Evolutionary conservation across 2,329 filamentous ascomycete species (phyloP).

Genomic region (Clathrospora elynae): DNA sequence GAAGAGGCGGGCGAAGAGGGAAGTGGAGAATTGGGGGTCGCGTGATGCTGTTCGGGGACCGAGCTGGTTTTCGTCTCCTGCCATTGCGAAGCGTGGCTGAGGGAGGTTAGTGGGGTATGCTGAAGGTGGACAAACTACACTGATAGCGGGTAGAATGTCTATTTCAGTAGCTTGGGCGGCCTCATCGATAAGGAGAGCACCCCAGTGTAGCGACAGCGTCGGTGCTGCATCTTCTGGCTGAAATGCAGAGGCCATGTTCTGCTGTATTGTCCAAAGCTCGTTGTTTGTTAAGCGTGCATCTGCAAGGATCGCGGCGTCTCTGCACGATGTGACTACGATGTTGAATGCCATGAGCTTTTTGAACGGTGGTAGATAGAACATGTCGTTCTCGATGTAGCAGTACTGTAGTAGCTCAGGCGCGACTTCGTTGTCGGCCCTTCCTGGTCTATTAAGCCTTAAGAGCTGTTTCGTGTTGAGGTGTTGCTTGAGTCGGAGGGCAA

Average conservation of each 20-base stretch:
- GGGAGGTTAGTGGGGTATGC: conserved; percentile 21
- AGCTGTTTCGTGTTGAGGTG: conserved; percentile 47
- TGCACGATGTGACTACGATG: conserved; percentile 52
- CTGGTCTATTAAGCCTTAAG: conserved; percentile 51
- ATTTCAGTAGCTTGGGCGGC: conserved; percentile 55
- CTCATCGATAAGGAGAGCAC: conserved; percentile 53
- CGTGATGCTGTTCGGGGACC: conserved; percentile 49
- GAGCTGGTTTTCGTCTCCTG: conserved; percentile 54
- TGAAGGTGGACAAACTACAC: conserved; percentile 47
- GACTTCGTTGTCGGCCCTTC: conserved; percentile 51
- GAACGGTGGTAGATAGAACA: conserved; percentile 51
- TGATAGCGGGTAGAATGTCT: conserved; percentile 50
- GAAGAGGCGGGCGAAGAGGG: conserved; percentile 52
- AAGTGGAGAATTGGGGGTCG: conserved; percentile 42
- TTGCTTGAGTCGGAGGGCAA: conserved; percentile 48
- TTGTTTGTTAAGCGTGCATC: conserved; percentile 52
- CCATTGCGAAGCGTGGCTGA: conserved; percentile 52
- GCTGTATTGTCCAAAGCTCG: conserved; percentile 48
- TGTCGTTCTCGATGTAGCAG: conserved; percentile 48
- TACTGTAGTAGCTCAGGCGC: conserved; percentile 48
- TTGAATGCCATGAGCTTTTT: conserved; percentile 48
- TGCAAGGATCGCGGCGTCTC: conserved; percentile 50
- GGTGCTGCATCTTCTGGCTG: conserved; percentile 29
- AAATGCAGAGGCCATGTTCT: conserved; percentile 38
- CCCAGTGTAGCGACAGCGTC: conserved; percentile 47